A percentile compares a stretch with the other conserved stretches of the same genome.
phyloP scores from a whole-genome alignment of 192 early-diverging fungal genomes.

The Pilaira anomala region DNA sequence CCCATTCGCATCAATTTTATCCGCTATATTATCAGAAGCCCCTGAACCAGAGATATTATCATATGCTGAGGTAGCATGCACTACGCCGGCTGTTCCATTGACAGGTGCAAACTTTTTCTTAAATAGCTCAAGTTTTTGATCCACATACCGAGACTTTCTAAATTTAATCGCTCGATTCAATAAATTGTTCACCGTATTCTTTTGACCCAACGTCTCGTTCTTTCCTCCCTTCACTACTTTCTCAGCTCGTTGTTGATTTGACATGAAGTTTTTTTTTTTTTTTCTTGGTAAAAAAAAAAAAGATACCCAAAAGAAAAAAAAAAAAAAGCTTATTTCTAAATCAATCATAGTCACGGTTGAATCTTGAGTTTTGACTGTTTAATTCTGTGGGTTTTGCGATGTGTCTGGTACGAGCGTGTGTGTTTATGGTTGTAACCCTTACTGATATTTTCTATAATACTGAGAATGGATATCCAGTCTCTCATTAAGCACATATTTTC shows the following conservation, averaged over 20 bases:
- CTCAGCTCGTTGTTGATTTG: not conserved
- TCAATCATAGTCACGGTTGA: no score
- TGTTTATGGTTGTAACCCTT: no score
- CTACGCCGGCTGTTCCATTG: slow-evolving; percentile 14
- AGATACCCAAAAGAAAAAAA: no score
- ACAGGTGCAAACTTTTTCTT: slow-evolving; percentile 33
- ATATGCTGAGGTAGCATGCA: not conserved
- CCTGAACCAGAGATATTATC: not conserved
- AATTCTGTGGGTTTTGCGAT: no score
- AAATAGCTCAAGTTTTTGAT: slow-evolving; percentile 29
- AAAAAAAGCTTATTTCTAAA: no score
- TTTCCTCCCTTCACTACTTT: slow-evolving; percentile 7
- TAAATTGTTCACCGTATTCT: slow-evolving; percentile 26
- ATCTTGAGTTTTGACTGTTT: no score
- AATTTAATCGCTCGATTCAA: slow-evolving; percentile 29
- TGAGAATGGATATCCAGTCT: no score
- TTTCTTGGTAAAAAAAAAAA: no score
- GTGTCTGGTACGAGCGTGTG: no score
- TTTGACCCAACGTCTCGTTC: not conserved
- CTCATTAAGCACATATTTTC: no score
- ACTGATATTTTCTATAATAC: no score
- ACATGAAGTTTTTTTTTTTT: no score
- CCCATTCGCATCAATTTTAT: slow-evolving; percentile 56
- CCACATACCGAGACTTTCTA: slow-evolving; percentile 27
- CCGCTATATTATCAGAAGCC: not conserved